Evolutionary conservation across 305 asterid species (phyloP), one percentile per base, ranked within the genome.

Genomic region (Fraxinus xanthoxyloides): DNA sequence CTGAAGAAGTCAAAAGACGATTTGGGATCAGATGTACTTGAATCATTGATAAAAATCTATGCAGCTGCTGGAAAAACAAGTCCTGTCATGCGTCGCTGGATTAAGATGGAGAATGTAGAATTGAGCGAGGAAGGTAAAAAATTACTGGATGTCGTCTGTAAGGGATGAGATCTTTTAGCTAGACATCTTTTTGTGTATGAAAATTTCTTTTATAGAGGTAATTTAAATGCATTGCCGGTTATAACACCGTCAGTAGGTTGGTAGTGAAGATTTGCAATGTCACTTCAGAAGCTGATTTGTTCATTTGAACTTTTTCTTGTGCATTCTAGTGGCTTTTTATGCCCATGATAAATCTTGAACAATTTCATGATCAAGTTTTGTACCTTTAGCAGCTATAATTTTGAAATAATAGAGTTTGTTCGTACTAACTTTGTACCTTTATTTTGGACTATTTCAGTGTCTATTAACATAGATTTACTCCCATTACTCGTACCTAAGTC

Each of bases 21-120:
- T 32, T 80, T 92, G 84, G 93, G 89, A 40, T 75, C 67, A 10
- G 85, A 81, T 59, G 92, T 92, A 5, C 75, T 94, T 24, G 97
- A 93, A 84, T 83, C 97, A 10, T 81, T 94, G 93, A 72, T 93
- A 81, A 88, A 90, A 91, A 90, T 90, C 3, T 95, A 95, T 59
- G 90, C 91, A 17, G 93, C 91, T 82, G 94, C 98, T 6, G 97
- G 89, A 80, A 89, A 82, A 83, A 93, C 92, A 82, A 92, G 93
- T 82, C 67, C 87, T 2, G 85, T 87, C 78, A 88, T 94, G 91
- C 90, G 89, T 36, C 92, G 90, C 38, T 80, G 95, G 87, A 77
- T 92, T 81, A 95, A 93, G 89, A 94, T 95, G 99, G 99, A 94
- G 90, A 91, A 89, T 38, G 90, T 89, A 43, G 93, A 92, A 83